Evolutionary conservation across 352 stramenopile genomes (phyloP), one percentile per base, ranked within the genome.

Genomic region (Pythium monospermum): DNA sequence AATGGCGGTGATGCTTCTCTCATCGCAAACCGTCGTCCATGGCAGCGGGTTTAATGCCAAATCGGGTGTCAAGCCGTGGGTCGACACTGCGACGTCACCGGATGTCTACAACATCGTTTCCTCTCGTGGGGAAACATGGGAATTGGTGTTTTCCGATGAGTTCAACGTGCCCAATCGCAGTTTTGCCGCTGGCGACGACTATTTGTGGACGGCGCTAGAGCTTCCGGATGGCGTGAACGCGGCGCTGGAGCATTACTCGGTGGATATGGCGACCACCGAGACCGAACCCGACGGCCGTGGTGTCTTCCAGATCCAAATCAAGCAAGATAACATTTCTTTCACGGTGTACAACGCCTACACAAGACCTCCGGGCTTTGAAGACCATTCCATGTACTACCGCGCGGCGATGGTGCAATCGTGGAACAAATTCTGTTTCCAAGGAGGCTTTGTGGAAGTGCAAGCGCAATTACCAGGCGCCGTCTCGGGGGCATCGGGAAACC

Each of bases 381-480:
- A 50, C 32, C 37, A 52, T 39, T 37, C 35, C 25, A 68, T 68
- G 62, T 64, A 71, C 53, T 69, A 69, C 46, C 53, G 57, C 11
- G 79, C 78, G n/a, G 92, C 78, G 1, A 97, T 97, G 88, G 43
- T 98, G 2, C 88, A 97, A 64, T 78, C 64, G 0, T 98, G 90
- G 91, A 96, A 97, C 61, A 97, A 97, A 42, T 98, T 98, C 57
- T 98, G 92, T 61, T 97, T 97, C 56, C 94, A 95, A 36, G 92
- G 90, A 5, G 92, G 92, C 94, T 96, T 95, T 2, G 72, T 98
- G 26, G 94, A 98, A 61, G 85, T 96, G 0, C 58, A 72, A n/a
- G 82, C 84, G 4, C 73, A 89, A 49, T 71, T 98, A 12, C 94
- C 94, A 4, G 94, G 83, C 1, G 84, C 90, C n/a, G 64, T 73